These are phyloP conservation scores for Boletus rubroflammeus DNA, from an alignment of 768 basidiomycete species.

Conservation along the genomic window DNA sequence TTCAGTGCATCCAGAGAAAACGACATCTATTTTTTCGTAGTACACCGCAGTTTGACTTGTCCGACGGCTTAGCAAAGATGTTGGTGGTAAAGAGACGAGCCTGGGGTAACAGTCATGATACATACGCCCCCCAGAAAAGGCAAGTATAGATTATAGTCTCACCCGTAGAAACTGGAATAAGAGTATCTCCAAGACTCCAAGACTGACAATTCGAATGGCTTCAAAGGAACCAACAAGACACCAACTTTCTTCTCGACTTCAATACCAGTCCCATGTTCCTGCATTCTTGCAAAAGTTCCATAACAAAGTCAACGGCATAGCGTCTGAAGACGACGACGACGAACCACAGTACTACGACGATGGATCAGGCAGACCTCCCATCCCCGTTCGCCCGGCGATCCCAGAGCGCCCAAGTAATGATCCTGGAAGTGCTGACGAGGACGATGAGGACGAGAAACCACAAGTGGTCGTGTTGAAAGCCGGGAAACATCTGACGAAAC, in stretches of 20 bases:
- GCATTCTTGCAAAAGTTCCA: conserved; percentile 65
- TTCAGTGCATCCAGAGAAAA: conserved; percentile 25
- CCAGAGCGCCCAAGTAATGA: conserved; percentile 65
- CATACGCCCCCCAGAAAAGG: conserved; percentile 16
- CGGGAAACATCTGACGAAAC: conserved; percentile 80
- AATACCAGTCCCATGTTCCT: conserved; percentile 60
- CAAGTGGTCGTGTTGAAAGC: conserved; percentile 86
- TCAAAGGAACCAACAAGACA: conserved; percentile 64
- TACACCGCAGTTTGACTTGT: neutral
- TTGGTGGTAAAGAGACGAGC: neutral
- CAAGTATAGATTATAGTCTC: conserved; percentile 2
- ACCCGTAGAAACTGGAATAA: too few species aligned
- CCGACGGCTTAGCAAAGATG: neutral
- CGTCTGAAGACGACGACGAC: conserved; percentile 44
- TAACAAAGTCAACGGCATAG: conserved; percentile 53
- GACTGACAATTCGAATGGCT: conserved; percentile 23
- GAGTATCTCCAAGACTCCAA: neutral
- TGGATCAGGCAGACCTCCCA: conserved; percentile 68
- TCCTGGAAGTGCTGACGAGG: conserved; percentile 72
- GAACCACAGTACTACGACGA: conserved; percentile 58
- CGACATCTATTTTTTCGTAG: conserved; percentile 13
- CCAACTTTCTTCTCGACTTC: conserved; percentile 67
- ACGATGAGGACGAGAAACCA: conserved; percentile 73
- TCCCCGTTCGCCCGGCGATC: conserved; percentile 68
- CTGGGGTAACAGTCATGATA: too few species aligned